Evolutionary conservation across 176 grass and related monocot species (phyloP), one percentile per base, ranked within the genome.

Genomic region (Aegilops sharonensis): DNA sequence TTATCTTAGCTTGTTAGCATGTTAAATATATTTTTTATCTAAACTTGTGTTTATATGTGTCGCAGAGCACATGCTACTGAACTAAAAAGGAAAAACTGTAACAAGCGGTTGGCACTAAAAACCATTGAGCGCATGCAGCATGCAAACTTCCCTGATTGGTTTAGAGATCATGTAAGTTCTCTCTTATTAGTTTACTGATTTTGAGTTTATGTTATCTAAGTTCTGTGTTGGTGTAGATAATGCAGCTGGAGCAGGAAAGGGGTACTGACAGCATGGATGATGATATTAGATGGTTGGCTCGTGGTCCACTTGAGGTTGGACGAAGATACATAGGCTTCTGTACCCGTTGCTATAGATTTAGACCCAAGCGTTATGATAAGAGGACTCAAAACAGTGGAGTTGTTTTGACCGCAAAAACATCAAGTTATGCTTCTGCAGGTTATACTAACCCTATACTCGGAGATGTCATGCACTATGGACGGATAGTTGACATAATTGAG

Each of bases 391-490:
- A 27, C 27, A 27, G 27, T 27, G 27, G 27, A 27, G 27, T 27
- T 27, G 27, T 27, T 27, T 27, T 27, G 27, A 27, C 27, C 27
- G 27, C 27, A 27, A 27, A 27, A 27, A 27, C 27, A 27, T 27
- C 27, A 27, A 27, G 27, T 27, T 27, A 27, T 27, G 27, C 27
- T 27, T 27, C 27, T 27, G 27, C 27, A 27, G 27, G 48, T 77
- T 48, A 77, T 77, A 34, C 50, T 77, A 77, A 57, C 17, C 75
- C 48, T 77, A 62, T 87, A 48, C 29, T 72, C 18, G 68, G 77
- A 69, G 50, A 73, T 87, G 30, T 73, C 70, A 81, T 57, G 52
- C 81, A 81, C 39, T 87, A 47, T 75, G 78, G 85, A 23, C 75
- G 31, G 64, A 18, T 87, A 11, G 30, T 32, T 47, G 85, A 87